Base-by-base conservation (phyloP, 192 early-diverging fungal genomes). In the Cladochytrium replicatum region DNA sequence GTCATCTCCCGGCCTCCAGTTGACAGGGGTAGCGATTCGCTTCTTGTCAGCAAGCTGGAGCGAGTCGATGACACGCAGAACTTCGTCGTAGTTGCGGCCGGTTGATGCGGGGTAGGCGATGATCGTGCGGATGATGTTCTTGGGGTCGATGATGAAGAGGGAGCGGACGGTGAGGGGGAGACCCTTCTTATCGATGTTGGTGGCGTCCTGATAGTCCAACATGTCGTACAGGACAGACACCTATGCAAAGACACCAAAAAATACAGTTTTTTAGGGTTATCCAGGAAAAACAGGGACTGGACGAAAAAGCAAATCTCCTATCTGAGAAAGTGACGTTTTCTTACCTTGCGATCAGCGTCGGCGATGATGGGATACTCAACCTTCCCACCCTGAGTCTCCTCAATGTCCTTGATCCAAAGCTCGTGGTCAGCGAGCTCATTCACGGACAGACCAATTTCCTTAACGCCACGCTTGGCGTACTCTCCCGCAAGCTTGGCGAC, bases 11-110 rank as follows among this genome's bases (percentile, higher is more conserved):
- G 77, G 71, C 60, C 72, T 80, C 95, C 95, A 98, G 69, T 91
- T 84, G 54, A 81, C 92, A 9, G 95, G 95, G 24, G 95, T 98
- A 29, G 89, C 87, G 57, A 98, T 84, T 24, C 82, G 80, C 63
- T 87, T 76, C 50, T 71, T 77, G 65, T 98, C 92, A 41, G 82
- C 81, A 24, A 96, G 65, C 74, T 95, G 90, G 43, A 98, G 72
- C 23, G 89, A 89, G 72, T 98, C 95, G 31, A 95, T 76, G 4
- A 83, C 80, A 25, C 95, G 84, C 60, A 98, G 61, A 61, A 98
- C 83, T 74, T 98, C 95, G 60, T 89, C 82, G 83, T 96, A 95
- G 83, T 96, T 98, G 53, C 95, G 82, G 28, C 92, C 85, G 27
- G 72, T 81, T 29, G 85, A 89, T 30, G 92, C 92, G 25, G 92